Conservation (phyloP, 2,329 filamentous ascomycete genomes). For the Stachybotrys chartarum region DNA sequence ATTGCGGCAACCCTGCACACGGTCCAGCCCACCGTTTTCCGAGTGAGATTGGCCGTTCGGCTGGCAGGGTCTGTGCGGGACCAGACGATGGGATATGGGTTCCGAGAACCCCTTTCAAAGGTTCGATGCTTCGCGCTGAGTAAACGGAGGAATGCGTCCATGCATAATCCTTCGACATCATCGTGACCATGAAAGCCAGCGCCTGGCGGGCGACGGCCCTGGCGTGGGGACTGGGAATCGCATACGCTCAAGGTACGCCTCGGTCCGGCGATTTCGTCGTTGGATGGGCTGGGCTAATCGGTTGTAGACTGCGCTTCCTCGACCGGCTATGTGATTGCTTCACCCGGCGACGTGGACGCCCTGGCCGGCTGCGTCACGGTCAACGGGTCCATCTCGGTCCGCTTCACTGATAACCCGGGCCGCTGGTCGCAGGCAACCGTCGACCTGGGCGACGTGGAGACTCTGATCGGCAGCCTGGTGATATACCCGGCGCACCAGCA, state of each 20-base stretch:
- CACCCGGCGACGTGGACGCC: slow-evolving; percentile 10
- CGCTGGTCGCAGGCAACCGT: slow-evolving; percentile 14
- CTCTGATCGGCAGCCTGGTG: slow-evolving; percentile 14
- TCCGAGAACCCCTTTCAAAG: not conserved
- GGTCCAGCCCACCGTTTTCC: not conserved
- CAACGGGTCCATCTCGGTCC: slow-evolving; percentile 17
- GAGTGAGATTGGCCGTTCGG: not conserved
- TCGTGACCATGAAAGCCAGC: not conserved
- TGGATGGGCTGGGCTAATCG: no score
- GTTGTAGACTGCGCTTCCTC: not conserved
- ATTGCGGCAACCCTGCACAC: not conserved
- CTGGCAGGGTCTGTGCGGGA: not conserved
- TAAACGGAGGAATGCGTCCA: no score
- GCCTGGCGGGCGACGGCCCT: not conserved
- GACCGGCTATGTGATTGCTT: slow-evolving; percentile 9
- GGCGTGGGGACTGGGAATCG: not conserved
- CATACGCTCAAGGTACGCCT: not conserved
- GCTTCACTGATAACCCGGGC: slow-evolving; percentile 14
- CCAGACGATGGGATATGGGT: not conserved
- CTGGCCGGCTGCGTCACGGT: slow-evolving; percentile 15
- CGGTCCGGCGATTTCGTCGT: not conserved
- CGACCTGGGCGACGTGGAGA: slow-evolving; percentile 14
- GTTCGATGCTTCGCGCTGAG: not conserved
- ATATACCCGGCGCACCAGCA: slow-evolving; percentile 16
- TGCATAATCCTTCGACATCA: not conserved